Conservation (phyloP, 2,329 filamentous ascomycete species). For the Cladosporium sp. region DNA sequence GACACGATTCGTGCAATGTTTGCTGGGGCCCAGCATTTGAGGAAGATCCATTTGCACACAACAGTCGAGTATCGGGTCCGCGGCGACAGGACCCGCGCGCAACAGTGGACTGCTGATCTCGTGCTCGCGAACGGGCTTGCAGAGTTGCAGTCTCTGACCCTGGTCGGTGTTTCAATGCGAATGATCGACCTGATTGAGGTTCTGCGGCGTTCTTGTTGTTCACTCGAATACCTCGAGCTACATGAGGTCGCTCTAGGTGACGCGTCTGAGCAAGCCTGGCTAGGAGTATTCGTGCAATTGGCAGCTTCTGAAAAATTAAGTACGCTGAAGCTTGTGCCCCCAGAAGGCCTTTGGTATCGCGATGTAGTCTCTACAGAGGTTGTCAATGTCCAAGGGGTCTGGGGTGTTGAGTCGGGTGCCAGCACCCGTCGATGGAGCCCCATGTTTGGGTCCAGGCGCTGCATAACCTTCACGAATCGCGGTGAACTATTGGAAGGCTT, state of each 20-base stretch:
- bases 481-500: neutral
- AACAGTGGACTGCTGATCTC: neutral
- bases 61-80: neutral
- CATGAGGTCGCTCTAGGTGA: neutral
- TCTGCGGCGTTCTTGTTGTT: neutral
- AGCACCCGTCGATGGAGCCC: neutral
- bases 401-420: neutral
- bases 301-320: neutral
- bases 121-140: neutral
- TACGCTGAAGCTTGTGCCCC: neutral
- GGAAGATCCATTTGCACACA: neutral
- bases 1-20: neutral
- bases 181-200: neutral
- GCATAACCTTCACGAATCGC: neutral
- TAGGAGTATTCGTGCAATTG: neutral
- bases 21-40: neutral
- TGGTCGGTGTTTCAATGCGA: neutral
- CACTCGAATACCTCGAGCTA: neutral
- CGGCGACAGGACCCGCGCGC: neutral
- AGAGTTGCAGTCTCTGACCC: neutral
- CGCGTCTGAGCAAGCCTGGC: neutral
- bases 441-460: neutral
- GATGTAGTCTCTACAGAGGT: neutral
- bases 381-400: neutral
- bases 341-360: neutral